Conservation (phyloP, 163 green algal species). For the Scenedesmus sp. region DNA sequence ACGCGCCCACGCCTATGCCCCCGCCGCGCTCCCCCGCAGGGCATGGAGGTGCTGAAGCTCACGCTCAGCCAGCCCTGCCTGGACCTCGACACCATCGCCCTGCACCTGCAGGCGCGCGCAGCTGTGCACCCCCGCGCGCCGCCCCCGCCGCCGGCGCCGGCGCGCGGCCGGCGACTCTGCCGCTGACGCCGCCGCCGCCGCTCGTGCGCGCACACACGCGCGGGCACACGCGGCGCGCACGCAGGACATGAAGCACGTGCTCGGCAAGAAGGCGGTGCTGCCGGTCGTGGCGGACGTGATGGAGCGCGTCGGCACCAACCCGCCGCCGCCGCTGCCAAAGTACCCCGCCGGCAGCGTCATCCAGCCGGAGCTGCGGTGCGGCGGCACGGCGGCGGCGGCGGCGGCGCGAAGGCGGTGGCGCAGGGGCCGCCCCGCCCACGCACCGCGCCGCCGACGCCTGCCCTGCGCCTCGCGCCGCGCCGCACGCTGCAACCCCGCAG, state of each 20-base stretch:
- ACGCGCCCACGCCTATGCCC: not conserved
- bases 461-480: no score
- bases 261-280: constrained; percentile 21
- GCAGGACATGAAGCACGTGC: not conserved
- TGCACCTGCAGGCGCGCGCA: no score
- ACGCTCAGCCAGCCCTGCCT: constrained; percentile 18
- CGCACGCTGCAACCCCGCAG: constrained; percentile 9
- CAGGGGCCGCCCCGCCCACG: no score
- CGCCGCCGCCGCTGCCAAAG: not conserved
- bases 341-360: not conserved
- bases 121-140: no score
- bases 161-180: no score
- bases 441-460: no score
- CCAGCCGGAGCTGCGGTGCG: not conserved
- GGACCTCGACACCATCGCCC: constrained; percentile 9
- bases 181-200: no score
- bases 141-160: no score
- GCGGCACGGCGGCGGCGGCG: no score
- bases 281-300: constrained; percentile 29
- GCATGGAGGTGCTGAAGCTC: constrained; percentile 42
- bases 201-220: no score
- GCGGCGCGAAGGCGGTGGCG: no score
- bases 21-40: not conserved
- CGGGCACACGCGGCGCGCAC: no score
- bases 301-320: constrained; percentile 4